Conservation (phyloP, 768 basidiomycete genomes). For the Nevesoporus exiguus region DNA sequence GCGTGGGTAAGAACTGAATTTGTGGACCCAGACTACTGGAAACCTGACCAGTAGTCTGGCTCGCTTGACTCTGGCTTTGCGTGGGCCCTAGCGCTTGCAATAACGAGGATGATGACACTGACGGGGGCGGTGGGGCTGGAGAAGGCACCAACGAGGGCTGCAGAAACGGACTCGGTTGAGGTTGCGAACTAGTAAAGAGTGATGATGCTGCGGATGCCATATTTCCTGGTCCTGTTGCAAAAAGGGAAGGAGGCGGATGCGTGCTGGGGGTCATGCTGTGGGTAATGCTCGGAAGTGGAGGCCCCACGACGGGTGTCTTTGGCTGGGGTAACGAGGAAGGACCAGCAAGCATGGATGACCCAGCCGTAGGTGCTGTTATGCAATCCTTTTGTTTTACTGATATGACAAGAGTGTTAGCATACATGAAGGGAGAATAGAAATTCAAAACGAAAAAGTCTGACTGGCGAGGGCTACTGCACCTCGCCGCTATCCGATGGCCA, state of each 20-base stretch:
- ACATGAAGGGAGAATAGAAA: background rate
- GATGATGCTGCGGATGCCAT: slow-evolving; percentile 13
- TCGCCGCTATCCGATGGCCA: too few species aligned
- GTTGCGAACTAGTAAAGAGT: slow-evolving; percentile 19
- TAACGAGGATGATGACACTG: slow-evolving; percentile 23
- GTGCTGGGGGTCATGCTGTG: slow-evolving; percentile 34
- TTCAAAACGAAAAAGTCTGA: background rate
- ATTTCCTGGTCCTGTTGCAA: slow-evolving; percentile 19
- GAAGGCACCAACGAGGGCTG: slow-evolving; percentile 18
- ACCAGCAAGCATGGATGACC: slow-evolving; percentile 8
- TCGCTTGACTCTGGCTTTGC: slow-evolving; percentile 11
- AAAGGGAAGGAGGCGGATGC: slow-evolving; percentile 29
- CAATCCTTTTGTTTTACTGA: slow-evolving; percentile 27
- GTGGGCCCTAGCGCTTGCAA: slow-evolving; percentile 23
- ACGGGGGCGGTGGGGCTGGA: slow-evolving; percentile 14
- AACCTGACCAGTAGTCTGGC: slow-evolving; percentile 1
- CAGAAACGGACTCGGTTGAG: slow-evolving; percentile 31
- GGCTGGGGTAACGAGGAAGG: slow-evolving; percentile 10
- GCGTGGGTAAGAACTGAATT: slow-evolving; percentile 50
- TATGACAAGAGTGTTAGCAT: slow-evolving; percentile 6
- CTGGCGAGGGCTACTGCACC: too few species aligned
- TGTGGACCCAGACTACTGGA: slow-evolving; percentile 11
- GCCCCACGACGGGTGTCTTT: slow-evolving; percentile 18
- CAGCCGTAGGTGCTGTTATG: slow-evolving; percentile 9
- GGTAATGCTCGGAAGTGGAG: slow-evolving; percentile 8